phyloP scores from a whole-genome alignment of 257 asterid species.

The Nicotiana paniculata region DNA sequence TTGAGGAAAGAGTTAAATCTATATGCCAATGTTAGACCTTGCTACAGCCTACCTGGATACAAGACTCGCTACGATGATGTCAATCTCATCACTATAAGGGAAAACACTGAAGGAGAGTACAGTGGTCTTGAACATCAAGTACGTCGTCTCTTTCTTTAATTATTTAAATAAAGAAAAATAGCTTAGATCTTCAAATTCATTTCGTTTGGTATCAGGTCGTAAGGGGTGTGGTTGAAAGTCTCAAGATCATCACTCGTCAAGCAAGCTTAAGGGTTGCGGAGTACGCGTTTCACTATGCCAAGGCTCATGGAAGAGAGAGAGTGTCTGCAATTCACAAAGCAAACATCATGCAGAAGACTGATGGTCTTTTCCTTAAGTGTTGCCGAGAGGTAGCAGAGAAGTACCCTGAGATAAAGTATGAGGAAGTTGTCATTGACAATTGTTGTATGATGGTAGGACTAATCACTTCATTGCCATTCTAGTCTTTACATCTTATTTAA shows the following conservation, averaged over 20 bases:
- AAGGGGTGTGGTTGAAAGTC: constrained; percentile 96
- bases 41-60: constrained; percentile 93
- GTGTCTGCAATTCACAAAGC: constrained; percentile 99
- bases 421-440: constrained; percentile 95
- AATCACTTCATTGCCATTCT: constrained; percentile 3
- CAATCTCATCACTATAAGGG: constrained; percentile 72
- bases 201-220: constrained; percentile 56
- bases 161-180: not conserved
- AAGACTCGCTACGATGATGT: constrained; percentile 90
- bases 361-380: constrained; percentile 98
- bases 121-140: constrained; percentile 56
- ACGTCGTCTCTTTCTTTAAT: constrained; percentile 3
- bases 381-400: constrained; percentile 95
- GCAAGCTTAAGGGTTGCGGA: constrained; percentile 97
- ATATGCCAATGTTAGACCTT: constrained; percentile 95
- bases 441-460: constrained; percentile 88
- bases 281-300: constrained; percentile 91
- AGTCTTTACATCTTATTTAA: not conserved
- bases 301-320: constrained; percentile 83
- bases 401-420: constrained; percentile 79
- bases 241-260: constrained; percentile 90
- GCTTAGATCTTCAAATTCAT: constrained; percentile 8
- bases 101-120: constrained; percentile 54
- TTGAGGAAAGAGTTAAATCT: constrained; percentile 89
- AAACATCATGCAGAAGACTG: constrained; percentile 98